These are phyloP conservation scores for Metarhizium sp. DNA, from an alignment of 2,329 filamentous ascomycete genomes.

Conservation along the genomic window DNA sequence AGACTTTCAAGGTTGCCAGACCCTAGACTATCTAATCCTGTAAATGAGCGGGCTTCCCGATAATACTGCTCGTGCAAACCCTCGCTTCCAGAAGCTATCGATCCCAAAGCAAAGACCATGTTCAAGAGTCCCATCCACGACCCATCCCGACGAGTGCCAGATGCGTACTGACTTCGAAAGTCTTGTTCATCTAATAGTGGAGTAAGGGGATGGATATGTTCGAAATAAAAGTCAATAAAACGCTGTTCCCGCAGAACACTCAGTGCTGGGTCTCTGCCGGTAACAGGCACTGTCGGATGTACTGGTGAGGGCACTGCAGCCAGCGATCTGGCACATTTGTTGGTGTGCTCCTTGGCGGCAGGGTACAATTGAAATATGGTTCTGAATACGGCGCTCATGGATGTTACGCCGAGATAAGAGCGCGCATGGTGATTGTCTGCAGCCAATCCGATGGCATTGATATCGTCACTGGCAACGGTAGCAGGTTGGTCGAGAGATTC, in stretches of 20 bases:
- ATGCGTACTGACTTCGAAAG: conserved; percentile 36
- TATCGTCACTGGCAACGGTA: conserved; percentile 14
- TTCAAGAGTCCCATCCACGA: conserved; percentile 53
- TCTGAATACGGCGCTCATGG: conserved; percentile 51
- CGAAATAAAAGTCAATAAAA: conserved; percentile 52
- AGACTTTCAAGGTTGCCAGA: too few species aligned
- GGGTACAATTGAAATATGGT: conserved; percentile 37
- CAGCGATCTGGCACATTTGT: conserved; percentile 15
- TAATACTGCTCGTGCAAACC: conserved; percentile 48
- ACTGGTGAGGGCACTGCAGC: conserved; percentile 15
- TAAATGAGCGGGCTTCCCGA: conserved; percentile 39
- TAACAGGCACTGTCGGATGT: conserved; percentile 24
- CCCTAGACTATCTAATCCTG: conserved; percentile 34
- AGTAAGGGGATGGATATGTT: conserved; percentile 40
- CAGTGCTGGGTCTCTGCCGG: conserved; percentile 31
- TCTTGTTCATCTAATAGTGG: too few species aligned
- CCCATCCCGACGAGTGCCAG: conserved; percentile 37
- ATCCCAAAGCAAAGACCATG: conserved; percentile 53
- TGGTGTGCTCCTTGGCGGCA: conserved; percentile 17
- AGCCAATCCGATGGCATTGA: conserved; percentile 30
- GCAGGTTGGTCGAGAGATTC: conserved; percentile 11
- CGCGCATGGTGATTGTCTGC: conserved; percentile 40
- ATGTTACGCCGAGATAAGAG: conserved; percentile 56
- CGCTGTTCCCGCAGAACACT: conserved; percentile 19
- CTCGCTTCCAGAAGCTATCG: conserved; percentile 47